A percentile compares a stretch with the other conserved stretches of the same genome.
phyloP scores from a whole-genome alignment of 345 rosid species.

The Ceriops decandra region DNA sequence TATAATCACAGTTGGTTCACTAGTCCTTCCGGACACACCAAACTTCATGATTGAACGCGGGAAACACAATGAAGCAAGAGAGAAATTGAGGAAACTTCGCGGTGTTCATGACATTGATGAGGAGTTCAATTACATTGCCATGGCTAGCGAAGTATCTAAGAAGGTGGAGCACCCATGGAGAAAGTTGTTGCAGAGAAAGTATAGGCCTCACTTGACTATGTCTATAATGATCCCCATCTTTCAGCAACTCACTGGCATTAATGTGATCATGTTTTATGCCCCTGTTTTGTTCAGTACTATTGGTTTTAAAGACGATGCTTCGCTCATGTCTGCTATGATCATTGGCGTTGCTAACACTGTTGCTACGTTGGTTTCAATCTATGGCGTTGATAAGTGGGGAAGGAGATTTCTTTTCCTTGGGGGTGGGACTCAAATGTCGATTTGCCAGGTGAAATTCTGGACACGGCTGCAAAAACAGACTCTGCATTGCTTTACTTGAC shows the following conservation, averaged over 20 bases:
- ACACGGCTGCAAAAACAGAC: background rate
- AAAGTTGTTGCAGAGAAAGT: conserved; percentile 70
- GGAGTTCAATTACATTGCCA: conserved; percentile 68
- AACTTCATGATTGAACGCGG: conserved; percentile 96
- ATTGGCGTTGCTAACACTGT: conserved; percentile 62
- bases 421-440: conserved; percentile 80
- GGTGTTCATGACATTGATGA: conserved; percentile 71
- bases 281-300: conserved; percentile 81
- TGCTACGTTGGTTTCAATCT: conserved; percentile 72
- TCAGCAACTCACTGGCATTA: conserved; percentile 84
- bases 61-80: conserved; percentile 50
- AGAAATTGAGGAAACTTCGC: conserved; percentile 55
- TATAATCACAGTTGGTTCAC: conserved; percentile 70
- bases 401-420: conserved; percentile 76
- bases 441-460: conserved; percentile 57
- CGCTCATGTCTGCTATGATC: conserved; percentile 81
- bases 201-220: conserved; percentile 79
- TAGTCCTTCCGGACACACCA: conserved; percentile 88
- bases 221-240: conserved; percentile 73
- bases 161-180: conserved; percentile 74
- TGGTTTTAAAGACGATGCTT: conserved; percentile 59
- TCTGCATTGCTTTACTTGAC: background rate
- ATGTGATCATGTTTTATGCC: conserved; percentile 86
- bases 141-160: conserved; percentile 72
- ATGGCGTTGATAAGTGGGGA: conserved; percentile 82